These are phyloP conservation scores for Grigorovia transvaalensis DNA, from an alignment of 805 yeast species.

Conservation along the genomic window DNA sequence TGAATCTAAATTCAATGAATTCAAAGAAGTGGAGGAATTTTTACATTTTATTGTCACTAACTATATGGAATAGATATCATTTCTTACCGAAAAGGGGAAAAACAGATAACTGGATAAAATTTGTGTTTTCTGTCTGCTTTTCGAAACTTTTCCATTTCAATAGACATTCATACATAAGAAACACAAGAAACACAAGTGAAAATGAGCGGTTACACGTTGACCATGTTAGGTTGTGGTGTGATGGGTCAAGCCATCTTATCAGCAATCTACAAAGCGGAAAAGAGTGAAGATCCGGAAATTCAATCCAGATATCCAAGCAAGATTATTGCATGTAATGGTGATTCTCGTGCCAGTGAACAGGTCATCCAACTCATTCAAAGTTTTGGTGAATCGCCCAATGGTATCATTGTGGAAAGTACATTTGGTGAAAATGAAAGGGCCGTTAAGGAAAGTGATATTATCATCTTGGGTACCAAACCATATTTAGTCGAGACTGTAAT, in stretches of 20 bases:
- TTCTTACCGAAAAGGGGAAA: background rate
- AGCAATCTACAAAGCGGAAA: slow-evolving; percentile 38
- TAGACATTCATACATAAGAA: no score
- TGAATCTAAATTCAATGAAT: slow-evolving; percentile 24
- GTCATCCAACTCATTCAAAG: slow-evolving; percentile 40
- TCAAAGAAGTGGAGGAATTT: slow-evolving; percentile 28
- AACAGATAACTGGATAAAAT: no score
- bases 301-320: slow-evolving; percentile 46
- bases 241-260: slow-evolving; percentile 90
- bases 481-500: slow-evolving; percentile 57
- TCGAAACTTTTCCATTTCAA: no score
- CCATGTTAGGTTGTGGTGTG: slow-evolving; percentile 87
- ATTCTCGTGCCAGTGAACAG: slow-evolving; percentile 33
- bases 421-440: slow-evolving; percentile 48
- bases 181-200: background rate
- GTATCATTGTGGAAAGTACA: slow-evolving; percentile 42
- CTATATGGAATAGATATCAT: slow-evolving; percentile 8
- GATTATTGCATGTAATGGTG: slow-evolving; percentile 65
- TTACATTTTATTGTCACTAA: slow-evolving; percentile 25
- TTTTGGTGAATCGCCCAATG: slow-evolving; percentile 35
- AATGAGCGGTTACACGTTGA: slow-evolving; percentile 42
- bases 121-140: background rate
- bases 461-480: slow-evolving; percentile 85
- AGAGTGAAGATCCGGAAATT: slow-evolving; percentile 17
- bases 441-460: slow-evolving; percentile 52